Percentiles rank a stretch among this genome's conserved stretches.
phyloP scores from a whole-genome alignment of 768 basidiomycete species.

The Lenzites betulinus region DNA sequence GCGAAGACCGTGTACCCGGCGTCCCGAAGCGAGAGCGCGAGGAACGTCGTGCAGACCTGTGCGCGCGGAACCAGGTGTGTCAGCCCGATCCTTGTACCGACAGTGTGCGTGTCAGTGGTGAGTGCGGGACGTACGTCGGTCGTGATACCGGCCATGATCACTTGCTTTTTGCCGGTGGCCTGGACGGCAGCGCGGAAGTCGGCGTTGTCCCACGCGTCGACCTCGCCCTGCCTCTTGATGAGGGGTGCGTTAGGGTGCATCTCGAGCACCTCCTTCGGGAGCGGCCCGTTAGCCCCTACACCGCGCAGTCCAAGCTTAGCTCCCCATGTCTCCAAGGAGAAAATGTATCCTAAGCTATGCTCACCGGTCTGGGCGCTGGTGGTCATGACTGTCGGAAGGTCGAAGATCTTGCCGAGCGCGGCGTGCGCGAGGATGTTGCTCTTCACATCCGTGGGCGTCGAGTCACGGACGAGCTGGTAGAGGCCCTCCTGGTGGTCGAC shows the following conservation, averaged over 20 bases:
- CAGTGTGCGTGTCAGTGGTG: not conserved
- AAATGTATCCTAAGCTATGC: not conserved
- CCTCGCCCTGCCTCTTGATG: conserved; percentile 51
- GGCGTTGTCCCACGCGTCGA: conserved; percentile 53
- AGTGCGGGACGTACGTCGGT: conserved; percentile 43
- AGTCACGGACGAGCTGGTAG: conserved; percentile 48
- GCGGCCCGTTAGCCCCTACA: conserved; percentile 50
- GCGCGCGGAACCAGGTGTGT: not conserved
- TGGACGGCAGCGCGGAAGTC: conserved; percentile 49
- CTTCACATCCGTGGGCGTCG: conserved; percentile 39
- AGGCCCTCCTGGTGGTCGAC: conserved; percentile 53
- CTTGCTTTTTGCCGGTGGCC: conserved; percentile 51
- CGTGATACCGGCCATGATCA: conserved; percentile 51
- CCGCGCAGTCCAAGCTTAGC: too few species aligned
- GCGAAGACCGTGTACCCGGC: conserved; percentile 52
- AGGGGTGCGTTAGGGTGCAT: conserved; percentile 48
- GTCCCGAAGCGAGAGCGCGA: conserved; percentile 46
- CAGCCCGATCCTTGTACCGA: not conserved
- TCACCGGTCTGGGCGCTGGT: conserved; percentile 24
- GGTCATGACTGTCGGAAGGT: conserved; percentile 48
- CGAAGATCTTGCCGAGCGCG: conserved; percentile 45
- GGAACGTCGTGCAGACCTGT: conserved; percentile 51
- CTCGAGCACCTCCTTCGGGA: conserved; percentile 45
- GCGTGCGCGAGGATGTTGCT: conserved; percentile 51
- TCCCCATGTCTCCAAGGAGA: not conserved